Conservation (phyloP, 441 rosid genomes). For the Monsonia emarginata region DNA sequence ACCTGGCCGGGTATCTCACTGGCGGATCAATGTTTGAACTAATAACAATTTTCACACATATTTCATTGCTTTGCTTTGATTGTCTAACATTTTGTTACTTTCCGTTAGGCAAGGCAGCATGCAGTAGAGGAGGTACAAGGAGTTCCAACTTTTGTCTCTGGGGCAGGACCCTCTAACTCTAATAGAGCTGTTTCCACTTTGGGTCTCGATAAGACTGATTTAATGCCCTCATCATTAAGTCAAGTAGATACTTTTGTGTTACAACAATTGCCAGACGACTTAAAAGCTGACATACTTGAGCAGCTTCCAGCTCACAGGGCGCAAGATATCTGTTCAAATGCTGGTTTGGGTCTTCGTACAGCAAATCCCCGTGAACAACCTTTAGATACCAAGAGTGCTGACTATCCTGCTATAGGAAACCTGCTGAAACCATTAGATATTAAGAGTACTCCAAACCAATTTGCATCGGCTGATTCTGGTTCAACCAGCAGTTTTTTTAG, state of each 20-base stretch:
- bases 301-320: not conserved
- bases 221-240: conserved; percentile 69
- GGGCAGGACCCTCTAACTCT: conserved; percentile 21
- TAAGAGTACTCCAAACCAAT: conserved; percentile 26
- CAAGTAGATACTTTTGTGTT: conserved; percentile 69
- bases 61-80: conserved; percentile 7
- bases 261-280: conserved; percentile 28
- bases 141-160: conserved; percentile 19
- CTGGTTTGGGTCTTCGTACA: too few species aligned
- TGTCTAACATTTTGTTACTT: not conserved
- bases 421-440: conserved; percentile 22
- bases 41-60: not conserved
- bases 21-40: not conserved
- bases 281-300: not conserved
- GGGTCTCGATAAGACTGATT: conserved; percentile 29
- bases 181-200: conserved; percentile 18
- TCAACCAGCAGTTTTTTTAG: conserved; percentile 37
- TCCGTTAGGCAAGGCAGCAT: conserved; percentile 25
- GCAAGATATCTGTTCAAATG: not conserved
- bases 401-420: conserved; percentile 26
- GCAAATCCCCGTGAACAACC: too few species aligned
- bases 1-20: too few species aligned
- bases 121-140: conserved; percentile 21
- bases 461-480: conserved; percentile 18
- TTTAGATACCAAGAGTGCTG: conserved; percentile 28